Evolutionary conservation across 768 basidiomycete species (phyloP), one percentile per base, ranked within the genome.

Genomic region (Lactifluus piperatus): DNA sequence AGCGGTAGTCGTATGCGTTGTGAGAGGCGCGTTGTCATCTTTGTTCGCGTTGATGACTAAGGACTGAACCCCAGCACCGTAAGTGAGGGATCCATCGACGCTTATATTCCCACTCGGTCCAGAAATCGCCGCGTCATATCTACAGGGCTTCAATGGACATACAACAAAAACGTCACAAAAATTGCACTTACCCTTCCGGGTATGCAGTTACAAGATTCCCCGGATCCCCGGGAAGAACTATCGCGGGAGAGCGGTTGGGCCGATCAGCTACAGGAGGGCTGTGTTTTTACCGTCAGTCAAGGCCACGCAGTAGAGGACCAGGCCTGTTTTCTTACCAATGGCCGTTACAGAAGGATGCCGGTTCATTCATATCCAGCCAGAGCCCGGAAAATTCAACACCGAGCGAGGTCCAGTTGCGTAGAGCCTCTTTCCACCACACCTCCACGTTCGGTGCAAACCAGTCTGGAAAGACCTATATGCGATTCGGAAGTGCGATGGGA

Each of bases 81-180:
- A 84, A 5, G 86, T 88, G 43, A 78, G 71, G 2, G 74, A 79
- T 6, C 85, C 85, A 54, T 85, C 83, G 62, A 88, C 77, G 11
- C 84, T 86, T 68, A 89, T 80, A 65, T 89, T 90, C 4, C 87
- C 87, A 62, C 85, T 86, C 0, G 81, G 79, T 14, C 86, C 86
- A 65, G 76, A 87, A 14, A 80, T 65, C 0, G 79, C 76, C 20
- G 76, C 64, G 64, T 88, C 78, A 67, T 89, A 89, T 44, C 86
- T 86, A 65, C 18, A 26, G 29, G 22, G 5, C 44, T 36, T 50
- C 60, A 41, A 27, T 48, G 20, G 32, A 24, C 16, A 36, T 22
- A 18, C 4, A 18, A 50, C 46, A 26, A 6, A 14, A 27, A 36
- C 16, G 30, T 3, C 10, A 14, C 3, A 13, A 27, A 14, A 22